Conservation (phyloP, 192 early-diverging fungal species). For the Physocladia obscura region DNA sequence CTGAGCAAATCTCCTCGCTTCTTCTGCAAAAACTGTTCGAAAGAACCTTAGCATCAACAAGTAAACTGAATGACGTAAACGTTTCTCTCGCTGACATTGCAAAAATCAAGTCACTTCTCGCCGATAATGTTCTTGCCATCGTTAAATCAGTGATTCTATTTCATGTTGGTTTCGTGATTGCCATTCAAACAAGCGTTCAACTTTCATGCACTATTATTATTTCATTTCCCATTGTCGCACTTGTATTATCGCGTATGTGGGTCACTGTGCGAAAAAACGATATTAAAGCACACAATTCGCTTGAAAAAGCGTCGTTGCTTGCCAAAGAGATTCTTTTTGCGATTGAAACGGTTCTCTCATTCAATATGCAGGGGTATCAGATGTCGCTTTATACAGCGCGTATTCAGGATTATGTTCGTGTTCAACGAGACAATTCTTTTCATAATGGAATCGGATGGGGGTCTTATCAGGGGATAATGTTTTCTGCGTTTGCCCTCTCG, state of each 20-base stretch:
- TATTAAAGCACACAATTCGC: not conserved
- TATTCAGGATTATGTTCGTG: not conserved
- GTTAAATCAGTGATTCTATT: not conserved
- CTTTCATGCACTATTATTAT: not conserved
- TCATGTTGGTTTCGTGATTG: not conserved
- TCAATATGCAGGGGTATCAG: not conserved
- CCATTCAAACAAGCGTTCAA: not conserved
- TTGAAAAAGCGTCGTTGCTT: not conserved
- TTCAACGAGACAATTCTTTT: not conserved
- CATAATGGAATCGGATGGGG: not conserved
- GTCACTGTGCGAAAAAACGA: not conserved
- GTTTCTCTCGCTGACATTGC: no score
- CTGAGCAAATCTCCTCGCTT: no score
- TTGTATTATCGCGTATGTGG: slow-evolving; percentile 9
- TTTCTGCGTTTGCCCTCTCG: slow-evolving; percentile 5
- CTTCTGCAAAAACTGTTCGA: no score
- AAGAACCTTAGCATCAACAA: no score
- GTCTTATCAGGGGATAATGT: slow-evolving; percentile 1
- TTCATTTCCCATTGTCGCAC: not conserved
- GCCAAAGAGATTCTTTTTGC: not conserved
- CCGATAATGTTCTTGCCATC: not conserved
- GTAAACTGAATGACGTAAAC: no score
- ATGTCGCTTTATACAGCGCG: not conserved
- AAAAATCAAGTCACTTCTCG: no score
- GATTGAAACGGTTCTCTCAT: not conserved